Percentiles rank a stretch among this genome's conserved stretches.
Evolutionary conservation across 2,329 filamentous ascomycete genomes (phyloP).

Genomic region (Grosmannia penicillata): DNA sequence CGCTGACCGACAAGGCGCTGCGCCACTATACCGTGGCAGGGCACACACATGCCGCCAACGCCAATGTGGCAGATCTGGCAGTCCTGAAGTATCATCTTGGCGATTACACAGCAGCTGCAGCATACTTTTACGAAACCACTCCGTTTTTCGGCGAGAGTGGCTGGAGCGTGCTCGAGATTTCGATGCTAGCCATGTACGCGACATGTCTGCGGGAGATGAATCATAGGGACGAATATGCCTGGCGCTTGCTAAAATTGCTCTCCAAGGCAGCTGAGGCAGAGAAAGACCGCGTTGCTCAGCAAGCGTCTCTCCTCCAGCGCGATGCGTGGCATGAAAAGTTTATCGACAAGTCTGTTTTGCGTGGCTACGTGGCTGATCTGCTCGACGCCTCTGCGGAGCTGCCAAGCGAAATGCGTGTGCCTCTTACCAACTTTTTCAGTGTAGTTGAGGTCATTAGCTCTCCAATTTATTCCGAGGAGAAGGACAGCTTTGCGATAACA

Average conservation of each 20-base stretch:
- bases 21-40: slow-evolving; percentile 71
- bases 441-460: slow-evolving; percentile 52
- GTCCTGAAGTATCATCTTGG: slow-evolving; percentile 64
- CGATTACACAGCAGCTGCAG: slow-evolving; percentile 59
- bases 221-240: slow-evolving; percentile 65
- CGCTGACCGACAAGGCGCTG: slow-evolving; percentile 70
- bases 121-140: slow-evolving; percentile 64
- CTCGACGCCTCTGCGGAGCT: slow-evolving; percentile 28
- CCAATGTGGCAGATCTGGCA: slow-evolving; percentile 71
- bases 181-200: slow-evolving; percentile 75
- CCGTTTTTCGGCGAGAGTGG: slow-evolving; percentile 63
- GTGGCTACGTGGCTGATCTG: slow-evolving; percentile 32
- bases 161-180: slow-evolving; percentile 69
- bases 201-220: slow-evolving; percentile 66
- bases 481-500: slow-evolving; percentile 60
- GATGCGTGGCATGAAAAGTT: not conserved
- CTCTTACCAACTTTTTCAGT: slow-evolving; percentile 60
- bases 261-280: slow-evolving; percentile 48
- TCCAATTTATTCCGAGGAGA: slow-evolving; percentile 52
- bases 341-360: slow-evolving; percentile 24
- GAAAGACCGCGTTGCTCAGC: slow-evolving; percentile 21
- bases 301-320: slow-evolving; percentile 20
- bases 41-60: slow-evolving; percentile 62
- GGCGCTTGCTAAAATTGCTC: slow-evolving; percentile 58
- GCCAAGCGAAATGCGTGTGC: slow-evolving; percentile 46